Conservation (phyloP, 2,329 filamentous ascomycete genomes). For the Fusarium chaquense region DNA sequence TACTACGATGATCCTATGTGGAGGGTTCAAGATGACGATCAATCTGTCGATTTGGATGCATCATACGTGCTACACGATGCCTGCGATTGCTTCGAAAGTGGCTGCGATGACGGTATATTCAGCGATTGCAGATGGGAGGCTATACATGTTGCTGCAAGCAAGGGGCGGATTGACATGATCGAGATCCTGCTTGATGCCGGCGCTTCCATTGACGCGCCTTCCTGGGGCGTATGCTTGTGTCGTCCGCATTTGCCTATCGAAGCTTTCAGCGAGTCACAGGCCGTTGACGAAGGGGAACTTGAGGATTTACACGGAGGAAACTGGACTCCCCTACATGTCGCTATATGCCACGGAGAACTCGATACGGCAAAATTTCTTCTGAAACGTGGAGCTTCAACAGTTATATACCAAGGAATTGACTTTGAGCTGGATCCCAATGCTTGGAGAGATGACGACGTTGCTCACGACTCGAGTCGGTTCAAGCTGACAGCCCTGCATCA, state of each 20-base stretch:
- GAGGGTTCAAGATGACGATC: slow-evolving; percentile 43
- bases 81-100: slow-evolving; percentile 46
- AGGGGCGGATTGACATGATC: slow-evolving; percentile 47
- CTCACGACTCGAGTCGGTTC: slow-evolving; percentile 38
- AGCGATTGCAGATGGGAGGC: slow-evolving; percentile 47
- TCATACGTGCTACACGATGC: slow-evolving; percentile 43
- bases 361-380: slow-evolving; percentile 45
- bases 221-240: slow-evolving; percentile 47
- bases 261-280: slow-evolving; percentile 43
- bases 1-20: slow-evolving; percentile 47
- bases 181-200: slow-evolving; percentile 44
- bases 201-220: slow-evolving; percentile 42
- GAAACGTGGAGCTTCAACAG: slow-evolving; percentile 40
- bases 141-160: slow-evolving; percentile 47
- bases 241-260: slow-evolving; percentile 47
- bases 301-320: slow-evolving; percentile 47
- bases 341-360: slow-evolving; percentile 43
- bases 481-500: slow-evolving; percentile 46
- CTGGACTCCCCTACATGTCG: slow-evolving; percentile 47
- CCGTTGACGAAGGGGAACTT: slow-evolving; percentile 46
- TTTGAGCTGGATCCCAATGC: slow-evolving; percentile 41
- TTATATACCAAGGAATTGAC: slow-evolving; percentile 46
- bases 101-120: slow-evolving; percentile 48
- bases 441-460: slow-evolving; percentile 40
- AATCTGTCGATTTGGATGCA: slow-evolving; percentile 46